Conservation (phyloP, 768 basidiomycete species). For the Pisolithus orientalis region DNA sequence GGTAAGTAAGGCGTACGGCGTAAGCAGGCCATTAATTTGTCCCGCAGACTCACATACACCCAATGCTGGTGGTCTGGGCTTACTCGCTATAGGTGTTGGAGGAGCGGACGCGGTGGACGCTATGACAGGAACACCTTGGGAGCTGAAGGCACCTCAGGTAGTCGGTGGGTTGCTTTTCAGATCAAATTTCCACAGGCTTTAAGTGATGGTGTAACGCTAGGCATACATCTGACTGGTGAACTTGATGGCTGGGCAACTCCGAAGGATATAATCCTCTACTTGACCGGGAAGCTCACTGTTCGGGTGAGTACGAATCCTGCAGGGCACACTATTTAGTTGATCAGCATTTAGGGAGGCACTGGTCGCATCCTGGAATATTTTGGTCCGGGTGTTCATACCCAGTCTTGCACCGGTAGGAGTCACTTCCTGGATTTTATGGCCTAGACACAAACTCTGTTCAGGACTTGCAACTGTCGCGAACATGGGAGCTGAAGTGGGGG, state of each 20-base stretch:
- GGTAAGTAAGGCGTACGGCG: conserved; percentile 35
- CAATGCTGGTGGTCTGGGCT: conserved; percentile 93
- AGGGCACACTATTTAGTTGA: background rate
- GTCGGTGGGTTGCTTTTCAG: conserved; percentile 45
- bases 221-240: conserved; percentile 83
- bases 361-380: conserved; percentile 96
- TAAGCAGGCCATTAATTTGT: background rate
- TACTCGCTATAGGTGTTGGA: conserved; percentile 98
- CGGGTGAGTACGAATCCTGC: conserved; percentile 44
- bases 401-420: conserved; percentile 82
- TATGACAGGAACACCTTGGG: conserved; percentile 98
- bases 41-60: conserved; percentile 89
- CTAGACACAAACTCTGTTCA: conserved; percentile 18
- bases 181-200: background rate
- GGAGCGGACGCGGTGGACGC: conserved; percentile 98
- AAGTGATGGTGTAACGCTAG: conserved; percentile 30
- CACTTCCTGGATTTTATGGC: background rate
- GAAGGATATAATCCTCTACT: conserved; percentile 92
- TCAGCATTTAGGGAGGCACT: conserved; percentile 72
- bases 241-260: conserved; percentile 90
- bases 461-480: conserved; percentile 94
- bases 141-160: conserved; percentile 85
- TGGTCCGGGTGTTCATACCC: conserved; percentile 81
- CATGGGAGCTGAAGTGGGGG: conserved; percentile 99
- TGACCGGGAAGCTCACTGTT: conserved; percentile 92